Base-by-base conservation (phyloP, 208 protist genomes). In the Leishmania braziliensis region DNA sequence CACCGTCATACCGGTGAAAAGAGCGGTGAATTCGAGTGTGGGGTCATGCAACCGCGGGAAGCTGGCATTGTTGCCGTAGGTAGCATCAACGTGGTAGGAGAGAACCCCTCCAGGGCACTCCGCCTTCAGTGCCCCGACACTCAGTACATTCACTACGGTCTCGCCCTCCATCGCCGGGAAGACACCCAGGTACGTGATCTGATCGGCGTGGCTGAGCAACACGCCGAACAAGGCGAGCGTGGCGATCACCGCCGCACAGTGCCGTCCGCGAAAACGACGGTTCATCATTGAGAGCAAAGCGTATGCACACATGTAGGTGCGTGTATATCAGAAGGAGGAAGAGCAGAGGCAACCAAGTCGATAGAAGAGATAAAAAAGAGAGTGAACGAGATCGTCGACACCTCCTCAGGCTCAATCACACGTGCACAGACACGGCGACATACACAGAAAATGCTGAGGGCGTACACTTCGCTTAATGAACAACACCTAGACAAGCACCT, bases 151-250 rank as follows among this genome's bases (percentile, higher is more conserved):
- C 72, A 4, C 66, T 58, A 20, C 20, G 54, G 66, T 72, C 74
- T 82, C 80, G 0, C 90, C 89, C 78, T 93, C 89, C 1, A 14
- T 76, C 10, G 75, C 79, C 20, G 18, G 62, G 77, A 90, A 92
- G 48, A 89, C 74, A 81, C 88, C 78, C 18, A 93, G 1, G 69
- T 68, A 77, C 77, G 86, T 90, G 72, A 70, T 78, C 26, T 78
- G 39, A 29, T 56, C 62, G 14, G 78, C 81, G 2, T 77, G 46
- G 33, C 56, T 63, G 18, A 81, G 54, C 58, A 84, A 9, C 36
- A 75, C 62, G 10, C 36, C 74, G 39, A 79, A 69, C 16, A 83
- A n/a, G 12, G 77, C 65, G n/a, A 83, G 33, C 1, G 76, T n/a
- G 36, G 80, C 63, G 53, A 80, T 65, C n/a, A 84, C 9, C 36